phyloP scores from a whole-genome alignment of 345 rosid genomes.

The Melaleuca quinquenervia region DNA sequence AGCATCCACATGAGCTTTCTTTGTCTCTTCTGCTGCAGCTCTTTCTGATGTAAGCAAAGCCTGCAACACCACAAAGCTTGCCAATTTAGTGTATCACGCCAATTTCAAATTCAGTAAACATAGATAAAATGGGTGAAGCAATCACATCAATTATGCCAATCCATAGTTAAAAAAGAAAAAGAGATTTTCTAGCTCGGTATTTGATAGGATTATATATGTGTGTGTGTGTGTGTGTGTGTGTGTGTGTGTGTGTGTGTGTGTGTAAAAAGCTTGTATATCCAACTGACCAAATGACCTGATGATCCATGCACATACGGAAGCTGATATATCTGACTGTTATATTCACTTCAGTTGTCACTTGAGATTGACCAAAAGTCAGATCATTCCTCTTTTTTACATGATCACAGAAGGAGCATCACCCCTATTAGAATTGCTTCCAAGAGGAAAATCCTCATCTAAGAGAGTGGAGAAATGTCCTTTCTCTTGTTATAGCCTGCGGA shows the following conservation, averaged over 20 bases:
- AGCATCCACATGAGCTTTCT: conserved; percentile 43
- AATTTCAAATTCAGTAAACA: background rate
- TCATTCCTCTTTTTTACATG: background rate
- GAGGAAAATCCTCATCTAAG: background rate
- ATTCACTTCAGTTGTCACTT: background rate
- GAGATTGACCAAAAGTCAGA: background rate
- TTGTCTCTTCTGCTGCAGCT: conserved; percentile 49
- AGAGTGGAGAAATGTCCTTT: background rate
- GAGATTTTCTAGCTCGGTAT: background rate
- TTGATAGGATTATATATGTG: background rate
- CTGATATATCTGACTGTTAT: background rate
- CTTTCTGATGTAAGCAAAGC: conserved; percentile 60
- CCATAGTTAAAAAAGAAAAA: background rate
- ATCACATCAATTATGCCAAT: background rate
- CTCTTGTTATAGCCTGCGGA: background rate
- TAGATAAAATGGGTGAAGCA: background rate
- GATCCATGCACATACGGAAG: background rate
- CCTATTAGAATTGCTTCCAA: background rate
- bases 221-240: no score
- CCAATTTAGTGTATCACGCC: background rate
- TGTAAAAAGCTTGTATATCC: background rate
- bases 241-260: no score
- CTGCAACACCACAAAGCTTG: conserved; percentile 20
- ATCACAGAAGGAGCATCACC: background rate
- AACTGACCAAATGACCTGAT: background rate